Evolutionary conservation across 345 rosid species (phyloP), one percentile per base, ranked within the genome.

Genomic region (Populus deltoides): DNA sequence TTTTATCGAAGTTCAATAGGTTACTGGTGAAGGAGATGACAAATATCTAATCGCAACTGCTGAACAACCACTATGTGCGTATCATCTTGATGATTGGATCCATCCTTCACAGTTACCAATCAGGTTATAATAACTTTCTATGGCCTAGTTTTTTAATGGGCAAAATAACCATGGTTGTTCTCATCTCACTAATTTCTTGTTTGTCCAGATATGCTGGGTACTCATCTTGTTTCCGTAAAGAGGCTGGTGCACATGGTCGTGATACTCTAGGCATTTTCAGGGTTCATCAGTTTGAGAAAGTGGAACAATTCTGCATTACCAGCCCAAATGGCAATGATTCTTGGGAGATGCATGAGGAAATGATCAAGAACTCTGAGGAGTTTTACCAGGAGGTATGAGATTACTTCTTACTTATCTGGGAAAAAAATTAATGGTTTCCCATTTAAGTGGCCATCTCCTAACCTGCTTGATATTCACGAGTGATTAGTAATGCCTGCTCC

Each of bases 171-270:
- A 61, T 63, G 29, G 31, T 43, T 49, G 25, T 67, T 12, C 6
- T 68, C 36, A 39, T 69, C 66, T 71, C 70, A 61, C 63, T 77
- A 62, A 67, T 57, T 38, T 72, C 45, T 16, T 53, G 25, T 39
- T 73, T 35, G 75, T 38, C 62, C 81, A 96, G 99, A 85, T 96
- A 96, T 86, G 99, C 97, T 79, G 99, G 99, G 75, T 91, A 90
- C 77, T 93, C 98, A 22, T 77, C 98, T 24, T 96, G 98, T 85
- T 96, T 93, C 83, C 96, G 98, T 47, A 96, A 93, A 81, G 99
- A 96, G 87, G 99, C 99, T 79, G 98, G 98, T 81, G 86, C 99
- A 25, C 99, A 96, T 70, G 99, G 99, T 72, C 93, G 97, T 76
- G 98, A 96, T 74, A 92, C 97, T 36, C 85, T 96, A 74, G 99